Conservation (phyloP, 106 monocot species). For the Alisma plantagoaquatica region DNA sequence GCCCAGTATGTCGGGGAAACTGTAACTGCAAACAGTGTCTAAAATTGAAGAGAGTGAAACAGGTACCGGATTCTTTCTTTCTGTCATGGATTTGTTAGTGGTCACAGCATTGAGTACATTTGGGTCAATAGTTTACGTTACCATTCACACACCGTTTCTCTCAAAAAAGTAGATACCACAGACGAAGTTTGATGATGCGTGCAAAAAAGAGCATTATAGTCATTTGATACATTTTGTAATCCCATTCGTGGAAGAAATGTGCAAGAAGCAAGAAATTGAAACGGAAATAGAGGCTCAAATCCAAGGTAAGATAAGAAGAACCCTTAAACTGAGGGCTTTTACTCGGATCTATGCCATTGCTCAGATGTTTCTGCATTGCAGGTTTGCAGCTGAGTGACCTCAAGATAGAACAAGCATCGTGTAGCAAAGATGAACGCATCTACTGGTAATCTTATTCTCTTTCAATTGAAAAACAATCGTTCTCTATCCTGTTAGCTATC, state of each 20-base stretch:
- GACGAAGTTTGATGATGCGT: conserved; percentile 11
- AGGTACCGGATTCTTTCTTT: conserved; percentile 1
- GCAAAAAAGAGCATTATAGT: conserved; percentile 1
- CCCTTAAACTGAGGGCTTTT: not conserved
- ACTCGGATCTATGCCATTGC: not conserved
- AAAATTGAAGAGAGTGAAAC: conserved; percentile 1
- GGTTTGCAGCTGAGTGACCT: conserved; percentile 1
- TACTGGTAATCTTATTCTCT: conserved; percentile 19
- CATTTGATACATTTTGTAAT: conserved; percentile 10
- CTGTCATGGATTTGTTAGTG: not conserved
- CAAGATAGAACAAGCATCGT: conserved; percentile 9
- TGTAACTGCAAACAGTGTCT: conserved; percentile 27
- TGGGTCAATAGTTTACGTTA: too few relatives aligned
- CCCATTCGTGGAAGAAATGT: conserved; percentile 15
- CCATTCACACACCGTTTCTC: not conserved
- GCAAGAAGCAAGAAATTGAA: conserved; percentile 13
- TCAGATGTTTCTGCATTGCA: not conserved
- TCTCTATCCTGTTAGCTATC: not conserved
- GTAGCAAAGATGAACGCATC: conserved; percentile 16
- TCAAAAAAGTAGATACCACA: conserved; percentile 3
- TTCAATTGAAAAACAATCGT: not conserved
- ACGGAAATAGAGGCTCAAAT: conserved; percentile 16
- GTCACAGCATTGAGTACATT: too few relatives aligned
- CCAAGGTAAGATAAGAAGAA: conserved; percentile 14
- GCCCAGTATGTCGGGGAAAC: conserved; percentile 17